Evolutionary conservation across 495 filamentous ascomycete genomes (phyloP).

Genomic region (Neurospora discreta): DNA sequence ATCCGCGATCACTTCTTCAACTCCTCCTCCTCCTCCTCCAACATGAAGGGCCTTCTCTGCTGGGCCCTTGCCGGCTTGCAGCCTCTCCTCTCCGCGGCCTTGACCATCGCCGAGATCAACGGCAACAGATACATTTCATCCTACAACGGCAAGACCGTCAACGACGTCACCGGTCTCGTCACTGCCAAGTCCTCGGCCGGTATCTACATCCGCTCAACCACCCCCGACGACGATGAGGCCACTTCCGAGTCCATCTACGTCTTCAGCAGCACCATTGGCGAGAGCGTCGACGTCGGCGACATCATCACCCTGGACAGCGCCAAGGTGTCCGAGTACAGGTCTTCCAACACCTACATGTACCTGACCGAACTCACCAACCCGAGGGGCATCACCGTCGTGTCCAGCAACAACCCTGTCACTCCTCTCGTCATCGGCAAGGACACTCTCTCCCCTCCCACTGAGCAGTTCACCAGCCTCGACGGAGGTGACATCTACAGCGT

Average conservation of each 20-base stretch:
- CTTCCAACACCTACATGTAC: slow-evolving; percentile 38
- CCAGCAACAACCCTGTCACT: slow-evolving; percentile 28
- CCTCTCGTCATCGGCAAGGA: slow-evolving; percentile 44
- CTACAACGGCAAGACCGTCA: slow-evolving; percentile 37
- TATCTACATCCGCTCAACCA: slow-evolving; percentile 46
- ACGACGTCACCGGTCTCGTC: slow-evolving; percentile 45
- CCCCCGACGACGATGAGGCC: slow-evolving; percentile 30
- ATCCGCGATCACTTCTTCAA: background rate
- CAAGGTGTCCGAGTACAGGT: slow-evolving; percentile 45
- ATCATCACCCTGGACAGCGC: slow-evolving; percentile 41
- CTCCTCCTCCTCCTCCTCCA: slow-evolving; percentile 9
- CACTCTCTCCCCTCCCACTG: slow-evolving; percentile 37
- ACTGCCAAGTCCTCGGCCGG: slow-evolving; percentile 47
- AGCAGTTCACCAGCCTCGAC: slow-evolving; percentile 41
- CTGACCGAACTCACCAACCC: slow-evolving; percentile 45
- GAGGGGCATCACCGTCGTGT: slow-evolving; percentile 32
- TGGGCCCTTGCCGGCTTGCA: slow-evolving; percentile 14
- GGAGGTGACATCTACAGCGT: slow-evolving; percentile 40
- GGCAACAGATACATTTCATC: slow-evolving; percentile 49
- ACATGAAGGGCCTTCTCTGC: slow-evolving; percentile 6
- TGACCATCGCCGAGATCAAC: slow-evolving; percentile 51
- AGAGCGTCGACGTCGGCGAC: slow-evolving; percentile 40
- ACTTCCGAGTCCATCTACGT: slow-evolving; percentile 46
- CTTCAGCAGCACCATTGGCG: slow-evolving; percentile 30
- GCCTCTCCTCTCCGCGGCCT: slow-evolving; percentile 20